Percentiles rank a stretch among this genome's conserved stretches.
Evolutionary conservation across 2,329 filamentous ascomycete genomes (phyloP).

Genomic region (Zopfia rhizophila): DNA sequence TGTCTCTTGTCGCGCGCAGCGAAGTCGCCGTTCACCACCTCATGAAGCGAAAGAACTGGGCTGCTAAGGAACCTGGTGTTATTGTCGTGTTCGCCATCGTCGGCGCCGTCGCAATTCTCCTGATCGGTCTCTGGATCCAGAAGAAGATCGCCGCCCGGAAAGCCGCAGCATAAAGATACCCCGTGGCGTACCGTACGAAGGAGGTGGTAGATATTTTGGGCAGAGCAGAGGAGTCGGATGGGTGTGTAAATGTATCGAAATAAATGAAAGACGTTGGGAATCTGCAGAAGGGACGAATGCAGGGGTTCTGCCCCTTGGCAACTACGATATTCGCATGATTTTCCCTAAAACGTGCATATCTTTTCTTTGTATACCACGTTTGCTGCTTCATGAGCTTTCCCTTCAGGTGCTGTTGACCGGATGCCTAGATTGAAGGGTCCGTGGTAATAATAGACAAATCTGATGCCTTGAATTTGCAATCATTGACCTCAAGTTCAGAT

Average conservation of each 20-base stretch:
- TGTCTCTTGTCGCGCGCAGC: slow-evolving; percentile 50
- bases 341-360: slow-evolving; percentile 14
- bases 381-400: slow-evolving; percentile 33
- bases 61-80: slow-evolving; percentile 66
- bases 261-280: slow-evolving; percentile 5
- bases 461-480: no score
- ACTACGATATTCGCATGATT: neutral
- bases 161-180: slow-evolving; percentile 20
- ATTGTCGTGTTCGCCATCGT: slow-evolving; percentile 71
- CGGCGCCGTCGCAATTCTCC: slow-evolving; percentile 63
- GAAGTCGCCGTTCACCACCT: slow-evolving; percentile 53
- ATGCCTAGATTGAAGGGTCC: slow-evolving; percentile 38
- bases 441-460: slow-evolving; percentile 46
- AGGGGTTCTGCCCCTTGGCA: slow-evolving; percentile 14
- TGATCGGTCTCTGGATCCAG: slow-evolving; percentile 62
- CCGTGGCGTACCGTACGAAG: neutral
- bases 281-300: slow-evolving; percentile 3
- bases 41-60: slow-evolving; percentile 68
- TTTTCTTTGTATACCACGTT: slow-evolving; percentile 39
- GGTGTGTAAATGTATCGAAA: slow-evolving; percentile 15
- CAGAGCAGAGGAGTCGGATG: neutral
- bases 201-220: neutral
- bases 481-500: no score
- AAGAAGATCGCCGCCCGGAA: slow-evolving; percentile 50
- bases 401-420: slow-evolving; percentile 36